Percentiles rank a stretch among this genome's conserved stretches.
phyloP scores from a whole-genome alignment of 2,329 filamentous ascomycete species.

The Monosporascus sp. region DNA sequence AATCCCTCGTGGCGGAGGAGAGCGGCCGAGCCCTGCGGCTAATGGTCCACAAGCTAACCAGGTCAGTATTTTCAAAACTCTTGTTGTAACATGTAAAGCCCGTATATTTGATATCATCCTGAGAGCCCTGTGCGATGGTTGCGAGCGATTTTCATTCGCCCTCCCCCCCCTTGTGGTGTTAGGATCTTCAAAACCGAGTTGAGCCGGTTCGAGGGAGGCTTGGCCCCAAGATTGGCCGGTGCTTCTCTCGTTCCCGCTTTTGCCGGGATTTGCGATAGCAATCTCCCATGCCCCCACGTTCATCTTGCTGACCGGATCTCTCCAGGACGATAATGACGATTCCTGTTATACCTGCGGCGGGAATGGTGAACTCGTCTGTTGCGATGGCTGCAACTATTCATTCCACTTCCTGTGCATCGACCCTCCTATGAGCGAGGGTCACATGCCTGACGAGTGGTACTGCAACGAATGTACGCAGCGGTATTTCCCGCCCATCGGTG shows the following conservation, averaged over 20 bases:
- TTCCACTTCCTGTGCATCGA: constrained; percentile 89
- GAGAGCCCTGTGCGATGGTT: neutral
- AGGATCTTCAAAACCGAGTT: neutral
- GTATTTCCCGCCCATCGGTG: constrained; percentile 39
- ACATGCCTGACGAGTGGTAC: constrained; percentile 73
- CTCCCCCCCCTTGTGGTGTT: neutral
- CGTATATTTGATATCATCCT: neutral
- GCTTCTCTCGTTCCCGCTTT: constrained; percentile 25
- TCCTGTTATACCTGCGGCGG: constrained; percentile 82
- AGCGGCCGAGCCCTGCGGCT: constrained; percentile 56
- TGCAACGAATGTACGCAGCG: constrained; percentile 65
- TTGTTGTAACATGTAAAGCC: too few species aligned
- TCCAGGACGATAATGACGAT: constrained; percentile 74
- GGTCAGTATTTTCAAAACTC: constrained; percentile 36
- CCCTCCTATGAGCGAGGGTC: constrained; percentile 62
- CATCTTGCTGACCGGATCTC: constrained; percentile 27
- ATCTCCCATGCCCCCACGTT: constrained; percentile 19
- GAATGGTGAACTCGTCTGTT: constrained; percentile 82
- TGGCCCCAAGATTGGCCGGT: constrained; percentile 15
- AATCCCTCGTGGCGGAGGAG: constrained; percentile 59
- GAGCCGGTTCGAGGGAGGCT: constrained; percentile 10
- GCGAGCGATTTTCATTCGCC: neutral
- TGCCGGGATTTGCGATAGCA: constrained; percentile 29
- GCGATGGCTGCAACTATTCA: constrained; percentile 83
- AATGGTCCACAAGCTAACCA: constrained; percentile 48